These are phyloP conservation scores for Saussurea involucrata DNA, from an alignment of 129 eudicot species.

Conservation along the genomic window DNA sequence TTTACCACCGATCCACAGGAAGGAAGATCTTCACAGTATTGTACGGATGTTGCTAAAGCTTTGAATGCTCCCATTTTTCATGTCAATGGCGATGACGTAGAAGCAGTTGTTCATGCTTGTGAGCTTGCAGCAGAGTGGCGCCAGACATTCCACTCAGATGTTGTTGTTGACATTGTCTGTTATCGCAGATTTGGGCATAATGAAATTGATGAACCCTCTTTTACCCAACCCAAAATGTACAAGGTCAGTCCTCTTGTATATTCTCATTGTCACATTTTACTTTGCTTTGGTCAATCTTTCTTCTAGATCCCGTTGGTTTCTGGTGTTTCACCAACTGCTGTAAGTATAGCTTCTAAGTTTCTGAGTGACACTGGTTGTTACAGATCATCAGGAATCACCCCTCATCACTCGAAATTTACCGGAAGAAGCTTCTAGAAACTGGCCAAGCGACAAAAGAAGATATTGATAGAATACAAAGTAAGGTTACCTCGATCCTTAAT, in stretches of 20 bases:
- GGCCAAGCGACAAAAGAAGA: constrained; percentile 78
- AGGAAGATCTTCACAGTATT: constrained; percentile 96
- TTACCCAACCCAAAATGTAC: constrained; percentile 97
- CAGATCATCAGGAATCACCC: constrained; percentile 90
- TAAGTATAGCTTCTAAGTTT: neutral
- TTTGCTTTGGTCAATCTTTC: neutral
- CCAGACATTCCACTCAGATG: constrained; percentile 94
- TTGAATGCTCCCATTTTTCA: constrained; percentile 91
- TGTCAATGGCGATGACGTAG: constrained; percentile 98
- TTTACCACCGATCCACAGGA: constrained; percentile 91
- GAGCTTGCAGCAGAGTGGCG: constrained; percentile 99
- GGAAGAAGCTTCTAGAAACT: constrained; percentile 74
- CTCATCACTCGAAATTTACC: constrained; percentile 75
- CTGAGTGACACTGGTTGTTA: constrained; percentile 14
- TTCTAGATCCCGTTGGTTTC: neutral
- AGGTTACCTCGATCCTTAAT: constrained; percentile 80
- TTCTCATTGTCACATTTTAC: neutral
- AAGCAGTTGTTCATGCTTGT: constrained; percentile 94
- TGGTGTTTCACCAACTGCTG: neutral
- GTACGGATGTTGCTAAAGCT: constrained; percentile 99
- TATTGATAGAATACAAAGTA: constrained; percentile 64
- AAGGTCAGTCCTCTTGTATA: constrained; percentile 43
- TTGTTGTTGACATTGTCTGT: constrained; percentile 93
- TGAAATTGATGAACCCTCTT: constrained; percentile 96
- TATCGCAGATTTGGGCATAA: constrained; percentile 98